Evolutionary conservation across 768 basidiomycete genomes (phyloP), one percentile per base, ranked within the genome.

Genomic region (Astraeus odoratus): DNA sequence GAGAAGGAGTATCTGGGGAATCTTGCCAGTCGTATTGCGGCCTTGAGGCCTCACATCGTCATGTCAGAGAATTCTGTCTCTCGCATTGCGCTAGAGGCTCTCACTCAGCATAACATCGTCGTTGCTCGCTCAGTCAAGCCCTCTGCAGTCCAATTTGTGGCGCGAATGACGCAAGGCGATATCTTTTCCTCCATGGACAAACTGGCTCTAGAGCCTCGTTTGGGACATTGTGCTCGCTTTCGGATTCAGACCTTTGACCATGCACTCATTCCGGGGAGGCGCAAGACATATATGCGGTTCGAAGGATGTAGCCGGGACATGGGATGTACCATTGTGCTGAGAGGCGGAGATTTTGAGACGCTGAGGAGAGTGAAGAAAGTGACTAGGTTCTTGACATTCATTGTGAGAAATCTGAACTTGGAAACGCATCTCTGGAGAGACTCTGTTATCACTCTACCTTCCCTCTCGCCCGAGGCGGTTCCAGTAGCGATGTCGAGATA

Each of bases 251-350:
- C 96, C 0, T 97, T 86, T 60, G 95, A 97, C 51, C 94, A 99
- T 63, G 75, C 80, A 10, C 72, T 94, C 31, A 99, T 98, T 33
- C 92, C 94, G n/a, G 93, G 92, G 16, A 77, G 77, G 15, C 76
- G 96, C 45, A 99, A 99, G 71, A 91, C 95, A 0, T 87, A 91
- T 58, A 93, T 99, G 91, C 84, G 96, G 1, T 98, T 99, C 57
- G 96, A 99, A 65, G 95, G 95, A 2, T 96, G 94, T 57, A 86
- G 78, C 58, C 77, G 78, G 40, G 90, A 96, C 51, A 86, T 90
- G 77, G 94, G 94, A 0, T 97, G 93, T 52, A 98, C 96, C 2
- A 84, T 99, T 53, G 74, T 98, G 30, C 64, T 99, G 37, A 78
- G 96, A 34, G 96, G 96, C 8, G 93, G 80, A 3, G 78, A 94